These are phyloP conservation scores for Vigna reflexopilosa DNA, from an alignment of 306 rosid species.

Conservation along the genomic window DNA sequence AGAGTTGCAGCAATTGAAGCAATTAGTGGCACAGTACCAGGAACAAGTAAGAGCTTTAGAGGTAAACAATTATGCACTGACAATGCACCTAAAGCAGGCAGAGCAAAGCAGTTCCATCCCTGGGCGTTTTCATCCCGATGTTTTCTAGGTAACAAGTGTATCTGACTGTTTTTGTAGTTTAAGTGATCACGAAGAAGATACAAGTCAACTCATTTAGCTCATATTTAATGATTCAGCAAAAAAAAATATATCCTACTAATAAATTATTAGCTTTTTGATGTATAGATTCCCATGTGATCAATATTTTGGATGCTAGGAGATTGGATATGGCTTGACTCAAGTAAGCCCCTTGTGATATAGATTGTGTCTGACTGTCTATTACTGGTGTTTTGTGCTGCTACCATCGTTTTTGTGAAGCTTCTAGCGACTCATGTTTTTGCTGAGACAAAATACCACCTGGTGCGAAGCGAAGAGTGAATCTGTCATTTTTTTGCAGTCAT, in stretches of 20 bases:
- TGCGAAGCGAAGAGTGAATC: neutral
- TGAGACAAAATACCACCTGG: neutral
- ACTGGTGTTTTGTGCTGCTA: neutral
- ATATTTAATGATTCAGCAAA: neutral
- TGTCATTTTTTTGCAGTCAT: neutral
- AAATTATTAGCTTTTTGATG: neutral
- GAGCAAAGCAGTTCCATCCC: conserved; percentile 86
- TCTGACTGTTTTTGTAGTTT: conserved; percentile 20
- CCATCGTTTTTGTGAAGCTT: neutral
- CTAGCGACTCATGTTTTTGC: neutral
- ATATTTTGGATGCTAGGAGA: conserved; percentile 10
- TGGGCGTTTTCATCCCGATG: conserved; percentile 84
- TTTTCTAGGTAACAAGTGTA: conserved; percentile 55
- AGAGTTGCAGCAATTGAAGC: conserved; percentile 79
- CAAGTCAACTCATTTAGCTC: neutral
- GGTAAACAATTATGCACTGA: conserved; percentile 88
- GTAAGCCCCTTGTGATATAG: neutral
- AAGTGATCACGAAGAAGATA: conserved; percentile 36
- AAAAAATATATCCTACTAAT: neutral
- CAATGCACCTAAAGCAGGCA: conserved; percentile 88
- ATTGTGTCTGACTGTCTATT: neutral
- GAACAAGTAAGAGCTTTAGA: conserved; percentile 86
- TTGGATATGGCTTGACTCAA: neutral
- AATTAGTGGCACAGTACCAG: conserved; percentile 75
- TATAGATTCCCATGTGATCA: neutral